Evolutionary conservation across 225 moss, liverwort and hornwort species (phyloP).

Genomic region (Bryoerythrophyllum caledonicum): DNA sequence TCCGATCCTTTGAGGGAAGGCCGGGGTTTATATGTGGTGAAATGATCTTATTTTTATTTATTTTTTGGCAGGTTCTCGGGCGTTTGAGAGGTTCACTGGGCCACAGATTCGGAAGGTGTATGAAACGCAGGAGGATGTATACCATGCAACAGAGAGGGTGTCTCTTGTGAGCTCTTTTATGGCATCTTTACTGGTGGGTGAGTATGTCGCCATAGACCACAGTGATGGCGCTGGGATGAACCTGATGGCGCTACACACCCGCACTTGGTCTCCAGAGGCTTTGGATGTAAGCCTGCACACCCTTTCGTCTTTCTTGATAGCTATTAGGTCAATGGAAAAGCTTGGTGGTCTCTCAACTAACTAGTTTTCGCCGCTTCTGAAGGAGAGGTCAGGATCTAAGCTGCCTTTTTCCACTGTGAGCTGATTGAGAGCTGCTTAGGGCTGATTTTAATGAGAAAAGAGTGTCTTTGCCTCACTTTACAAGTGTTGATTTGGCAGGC

Average conservation of each 20-base stretch:
- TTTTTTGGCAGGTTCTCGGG: constrained; percentile 63
- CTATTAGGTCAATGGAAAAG: no score
- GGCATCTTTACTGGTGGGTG: constrained; percentile 86
- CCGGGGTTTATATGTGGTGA: no score
- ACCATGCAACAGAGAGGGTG: constrained; percentile 80
- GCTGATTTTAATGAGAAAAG: no score
- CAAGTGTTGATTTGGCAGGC: constrained; percentile 48
- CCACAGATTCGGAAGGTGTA: constrained; percentile 91
- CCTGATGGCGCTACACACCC: constrained; percentile 79
- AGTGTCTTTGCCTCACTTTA: no score
- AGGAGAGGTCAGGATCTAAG: no score
- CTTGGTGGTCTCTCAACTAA: no score
- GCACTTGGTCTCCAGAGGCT: constrained; percentile 73
- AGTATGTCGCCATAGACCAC: constrained; percentile 86
- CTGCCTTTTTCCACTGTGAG: no score
- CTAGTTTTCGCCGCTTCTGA: no score
- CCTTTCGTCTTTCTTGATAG: no score
- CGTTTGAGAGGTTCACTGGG: constrained; percentile 86
- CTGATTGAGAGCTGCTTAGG: no score
- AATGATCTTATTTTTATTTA: neutral
- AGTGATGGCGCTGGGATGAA: constrained; percentile 98
- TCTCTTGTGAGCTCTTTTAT: constrained; percentile 95
- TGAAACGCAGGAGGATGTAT: constrained; percentile 69
- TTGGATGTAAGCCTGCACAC: constrained; percentile 50
- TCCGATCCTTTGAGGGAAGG: no score